A percentile compares a stretch with the other conserved stretches of the same genome.
phyloP scores from a whole-genome alignment of 1,139 yeast species.

The Suhomyces bribrorum region DNA sequence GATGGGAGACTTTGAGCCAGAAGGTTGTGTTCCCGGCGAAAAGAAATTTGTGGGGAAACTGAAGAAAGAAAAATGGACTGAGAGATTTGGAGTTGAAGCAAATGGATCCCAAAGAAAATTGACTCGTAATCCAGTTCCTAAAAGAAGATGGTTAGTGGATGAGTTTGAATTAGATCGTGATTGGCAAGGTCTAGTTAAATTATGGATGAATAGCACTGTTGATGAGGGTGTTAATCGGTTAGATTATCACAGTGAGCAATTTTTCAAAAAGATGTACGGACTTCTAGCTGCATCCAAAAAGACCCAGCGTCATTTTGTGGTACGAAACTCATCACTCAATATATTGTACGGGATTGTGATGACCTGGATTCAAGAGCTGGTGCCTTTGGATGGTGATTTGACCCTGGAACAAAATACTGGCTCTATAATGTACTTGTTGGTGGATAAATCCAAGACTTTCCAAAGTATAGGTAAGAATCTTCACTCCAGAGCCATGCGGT shows the following conservation, averaged over 20 bases:
- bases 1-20: slow-evolving; percentile 55
- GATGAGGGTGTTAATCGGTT: slow-evolving; percentile 19
- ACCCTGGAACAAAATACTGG: slow-evolving; percentile 34
- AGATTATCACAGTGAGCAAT: slow-evolving; percentile 30
- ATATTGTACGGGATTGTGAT: slow-evolving; percentile 58
- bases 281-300: slow-evolving; percentile 30
- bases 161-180: slow-evolving; percentile 55
- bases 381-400: slow-evolving; percentile 20
- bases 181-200: slow-evolving; percentile 47
- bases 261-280: slow-evolving; percentile 33
- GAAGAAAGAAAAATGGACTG: slow-evolving; percentile 17
- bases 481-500: slow-evolving; percentile 56
- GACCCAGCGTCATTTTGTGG: slow-evolving; percentile 55
- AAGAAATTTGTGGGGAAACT: slow-evolving; percentile 35
- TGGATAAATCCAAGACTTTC: slow-evolving; percentile 56
- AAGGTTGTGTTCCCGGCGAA: slow-evolving; percentile 62
- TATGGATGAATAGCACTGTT: slow-evolving; percentile 37
- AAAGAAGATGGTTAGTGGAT: slow-evolving; percentile 63
- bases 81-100: slow-evolving; percentile 1
- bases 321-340: slow-evolving; percentile 59
- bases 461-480: slow-evolving; percentile 62
- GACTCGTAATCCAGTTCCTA: slow-evolving; percentile 26
- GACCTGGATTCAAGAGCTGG: slow-evolving; percentile 51
- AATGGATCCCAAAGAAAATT: slow-evolving; percentile 2
- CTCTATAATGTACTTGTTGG: slow-evolving; percentile 50